Conservation (phyloP, 345 rosid genomes). For the Psidium guajava region DNA sequence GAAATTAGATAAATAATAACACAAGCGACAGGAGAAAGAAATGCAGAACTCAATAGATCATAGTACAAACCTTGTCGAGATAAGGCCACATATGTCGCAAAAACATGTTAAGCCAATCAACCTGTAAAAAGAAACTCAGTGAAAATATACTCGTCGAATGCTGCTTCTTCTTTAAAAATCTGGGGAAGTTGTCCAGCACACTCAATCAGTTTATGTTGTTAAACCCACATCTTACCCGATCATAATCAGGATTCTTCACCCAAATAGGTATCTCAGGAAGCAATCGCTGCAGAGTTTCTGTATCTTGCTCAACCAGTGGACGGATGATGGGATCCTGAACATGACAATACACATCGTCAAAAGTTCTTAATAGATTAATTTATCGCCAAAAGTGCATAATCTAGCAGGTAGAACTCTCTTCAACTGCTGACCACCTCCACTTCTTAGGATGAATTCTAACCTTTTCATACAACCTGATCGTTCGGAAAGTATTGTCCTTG, state of each 20-base stretch:
- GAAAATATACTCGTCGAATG: neutral
- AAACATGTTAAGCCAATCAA: conserved; percentile 90
- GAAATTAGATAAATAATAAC: neutral
- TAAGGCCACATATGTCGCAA: conserved; percentile 83
- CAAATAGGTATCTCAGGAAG: conserved; percentile 91
- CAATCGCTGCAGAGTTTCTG: conserved; percentile 64
- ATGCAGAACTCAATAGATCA: neutral
- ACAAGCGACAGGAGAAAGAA: neutral
- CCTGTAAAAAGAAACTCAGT: conserved; percentile 19
- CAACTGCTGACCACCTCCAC: neutral
- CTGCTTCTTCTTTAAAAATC: neutral
- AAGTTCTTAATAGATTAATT: neutral
- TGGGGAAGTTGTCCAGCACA: neutral
- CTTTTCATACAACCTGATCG: neutral
- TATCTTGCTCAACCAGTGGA: conserved; percentile 62
- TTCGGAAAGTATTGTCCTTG: neutral
- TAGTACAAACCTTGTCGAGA: conserved; percentile 68
- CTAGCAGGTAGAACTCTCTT: neutral
- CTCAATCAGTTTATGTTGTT: neutral
- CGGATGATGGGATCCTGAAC: conserved; percentile 63
- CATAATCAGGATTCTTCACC: conserved; percentile 90
- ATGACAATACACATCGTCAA: neutral
- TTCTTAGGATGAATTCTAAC: neutral
- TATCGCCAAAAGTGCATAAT: neutral
- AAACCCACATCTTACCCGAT: conserved; percentile 47